Conservation (phyloP, 73 alveolate species). For the Paramecium octaurelia region DNA sequence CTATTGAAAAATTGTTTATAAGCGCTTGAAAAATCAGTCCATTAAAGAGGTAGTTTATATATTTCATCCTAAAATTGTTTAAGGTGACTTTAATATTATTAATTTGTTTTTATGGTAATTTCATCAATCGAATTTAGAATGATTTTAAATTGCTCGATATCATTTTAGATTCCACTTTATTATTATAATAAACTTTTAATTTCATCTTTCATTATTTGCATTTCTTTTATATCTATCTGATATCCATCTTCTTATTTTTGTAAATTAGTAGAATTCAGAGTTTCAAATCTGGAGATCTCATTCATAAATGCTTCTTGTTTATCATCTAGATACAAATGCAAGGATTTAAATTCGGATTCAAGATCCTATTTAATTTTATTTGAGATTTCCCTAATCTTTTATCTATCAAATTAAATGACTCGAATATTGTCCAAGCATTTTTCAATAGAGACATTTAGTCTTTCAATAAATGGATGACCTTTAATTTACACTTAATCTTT, state of each 20-base stretch:
- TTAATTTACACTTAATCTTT: neutral
- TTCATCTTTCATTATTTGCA: neutral
- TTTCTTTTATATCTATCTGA: neutral
- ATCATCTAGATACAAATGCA: neutral
- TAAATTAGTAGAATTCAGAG: neutral
- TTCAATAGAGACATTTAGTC: neutral
- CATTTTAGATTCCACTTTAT: neutral
- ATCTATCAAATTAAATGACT: neutral
- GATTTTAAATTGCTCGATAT: neutral
- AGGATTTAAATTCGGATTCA: neutral
- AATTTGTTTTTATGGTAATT: neutral
- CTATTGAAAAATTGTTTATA: neutral
- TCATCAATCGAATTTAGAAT: neutral
- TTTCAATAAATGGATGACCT: slow-evolving; percentile 39
- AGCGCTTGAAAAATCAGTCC: neutral
- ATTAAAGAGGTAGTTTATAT: neutral
- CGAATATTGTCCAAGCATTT: neutral
- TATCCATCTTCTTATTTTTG: neutral
- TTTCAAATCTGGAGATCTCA: neutral
- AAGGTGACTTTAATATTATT: neutral
- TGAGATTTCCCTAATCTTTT: neutral
- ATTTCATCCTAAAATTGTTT: neutral
- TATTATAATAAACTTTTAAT: neutral
- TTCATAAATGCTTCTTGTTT: neutral
- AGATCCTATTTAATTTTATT: neutral